Percentiles rank a stretch among this genome's conserved stretches.
These are phyloP conservation scores for Fusarium annulatum DNA, from an alignment of 2,329 filamentous ascomycete species.

Conservation along the genomic window DNA sequence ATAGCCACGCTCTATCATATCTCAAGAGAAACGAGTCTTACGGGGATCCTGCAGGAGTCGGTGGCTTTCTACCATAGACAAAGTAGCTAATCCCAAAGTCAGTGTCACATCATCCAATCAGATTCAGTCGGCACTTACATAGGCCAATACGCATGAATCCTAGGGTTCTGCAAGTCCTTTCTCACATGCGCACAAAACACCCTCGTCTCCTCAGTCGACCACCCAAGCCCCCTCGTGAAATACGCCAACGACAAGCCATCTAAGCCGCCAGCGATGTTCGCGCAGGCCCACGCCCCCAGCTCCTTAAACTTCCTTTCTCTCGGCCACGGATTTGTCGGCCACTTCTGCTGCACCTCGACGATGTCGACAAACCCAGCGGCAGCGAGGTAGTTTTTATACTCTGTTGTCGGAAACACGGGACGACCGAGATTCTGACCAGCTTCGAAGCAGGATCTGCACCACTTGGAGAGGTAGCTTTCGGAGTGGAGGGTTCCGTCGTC, in stretches of 20 bases:
- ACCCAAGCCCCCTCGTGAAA: constrained; percentile 41
- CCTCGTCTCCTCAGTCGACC: constrained; percentile 18
- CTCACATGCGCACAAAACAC: constrained; percentile 20
- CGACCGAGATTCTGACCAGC: constrained; percentile 6
- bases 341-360: constrained; percentile 16
- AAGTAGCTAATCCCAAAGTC: background rate
- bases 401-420: background rate
- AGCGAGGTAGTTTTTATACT: constrained; percentile 23
- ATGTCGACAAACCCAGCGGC: constrained; percentile 24
- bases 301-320: constrained; percentile 16
- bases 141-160: constrained; percentile 30
- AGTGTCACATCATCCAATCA: accelerated
- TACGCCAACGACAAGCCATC: constrained; percentile 45
- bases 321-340: constrained; percentile 30
- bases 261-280: constrained; percentile 35
- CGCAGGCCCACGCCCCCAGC: constrained; percentile 24
- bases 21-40: background rate
- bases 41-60: background rate
- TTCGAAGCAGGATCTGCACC: constrained; percentile 16
- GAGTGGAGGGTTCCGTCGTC: constrained; percentile 21
- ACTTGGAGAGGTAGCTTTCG: constrained; percentile 24
- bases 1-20: no score
- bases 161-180: constrained; percentile 13
- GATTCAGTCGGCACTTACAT: background rate
- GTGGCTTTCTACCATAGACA: background rate